phyloP scores from a whole-genome alignment of 2,329 filamentous ascomycete genomes.

The Fusarium foetens region DNA sequence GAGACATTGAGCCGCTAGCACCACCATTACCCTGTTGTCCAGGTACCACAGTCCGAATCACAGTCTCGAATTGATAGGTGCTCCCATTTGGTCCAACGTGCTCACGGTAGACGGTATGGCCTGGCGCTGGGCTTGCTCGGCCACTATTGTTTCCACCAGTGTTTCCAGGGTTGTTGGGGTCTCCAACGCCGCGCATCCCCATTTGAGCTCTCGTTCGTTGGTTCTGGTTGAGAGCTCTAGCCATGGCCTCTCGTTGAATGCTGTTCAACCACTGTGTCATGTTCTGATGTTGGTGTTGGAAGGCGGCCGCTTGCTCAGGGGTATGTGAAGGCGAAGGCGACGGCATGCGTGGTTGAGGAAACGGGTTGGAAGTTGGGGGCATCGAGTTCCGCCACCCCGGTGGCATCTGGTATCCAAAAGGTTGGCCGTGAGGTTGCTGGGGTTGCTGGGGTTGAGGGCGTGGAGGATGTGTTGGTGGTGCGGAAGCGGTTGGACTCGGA shows the following conservation, averaged over 20 bases:
- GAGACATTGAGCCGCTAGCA: conserved; percentile 50
- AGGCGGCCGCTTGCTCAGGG: conserved; percentile 46
- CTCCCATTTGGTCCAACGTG: conserved; percentile 48
- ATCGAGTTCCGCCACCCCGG: conserved; percentile 46
- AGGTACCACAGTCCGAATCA: conserved; percentile 40
- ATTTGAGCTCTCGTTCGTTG: conserved; percentile 55
- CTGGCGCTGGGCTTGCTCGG: conserved; percentile 47
- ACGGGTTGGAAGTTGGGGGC: conserved; percentile 41
- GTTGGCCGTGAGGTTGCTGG: conserved; percentile 32
- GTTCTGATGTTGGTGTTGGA: conserved; percentile 55
- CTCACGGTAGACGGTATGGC: conserved; percentile 49
- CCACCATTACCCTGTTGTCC: conserved; percentile 15
- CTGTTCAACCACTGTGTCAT: conserved; percentile 59
- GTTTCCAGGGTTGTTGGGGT: conserved; percentile 38
- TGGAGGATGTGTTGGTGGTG: conserved; percentile 38
- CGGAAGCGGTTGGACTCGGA: conserved; percentile 43
- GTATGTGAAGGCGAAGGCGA: conserved; percentile 47
- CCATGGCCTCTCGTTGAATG: conserved; percentile 59
- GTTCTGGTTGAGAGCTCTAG: conserved; percentile 56
- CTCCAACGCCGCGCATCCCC: conserved; percentile 55
- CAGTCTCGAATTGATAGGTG: conserved; percentile 51
- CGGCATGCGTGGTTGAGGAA: conserved; percentile 47
- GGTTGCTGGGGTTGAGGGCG: conserved; percentile 36
- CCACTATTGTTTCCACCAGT: conserved; percentile 43
- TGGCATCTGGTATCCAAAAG: conserved; percentile 45